Evolutionary conservation across 73 alveolate genomes (phyloP), one percentile per base, ranked within the genome.

Genomic region (Breviolum minutum): DNA sequence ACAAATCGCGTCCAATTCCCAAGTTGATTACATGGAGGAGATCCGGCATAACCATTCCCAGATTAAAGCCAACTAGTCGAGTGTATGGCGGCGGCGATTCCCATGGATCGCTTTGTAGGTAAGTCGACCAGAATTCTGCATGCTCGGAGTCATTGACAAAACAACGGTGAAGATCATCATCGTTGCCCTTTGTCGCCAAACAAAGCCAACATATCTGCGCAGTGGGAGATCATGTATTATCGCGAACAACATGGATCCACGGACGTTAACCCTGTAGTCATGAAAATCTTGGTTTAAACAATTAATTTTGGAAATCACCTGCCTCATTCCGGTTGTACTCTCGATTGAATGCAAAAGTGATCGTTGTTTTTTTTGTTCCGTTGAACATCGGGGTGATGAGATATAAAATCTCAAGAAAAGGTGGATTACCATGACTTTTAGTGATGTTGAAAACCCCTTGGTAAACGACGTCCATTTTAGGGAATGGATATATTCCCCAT

Each of bases 191-290:
- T 14, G 96, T 40, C 8, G 96, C 96, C 10, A 1, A 17, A 61
- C 96, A 89, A 19, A 48, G 66, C 96, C 96, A 89, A 62, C 96
- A 89, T 19, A 89, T 54, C 87, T 89, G 80, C 80, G 84, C 84
- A 74, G 84, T 48, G 62, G 13, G 8, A 29, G 68, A 32, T 8
- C 88, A 11, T 5, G 66, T 29, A 32, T 19, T 12, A 10, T 80
- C n/a, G 22, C 24, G 20, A 13, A 76, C 24, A 76, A 20, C 62
- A 6, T 8, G 86, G 6, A 11, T 10, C 8, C n/a, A n/a, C n/a
- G n/a, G 24, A 70, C 86, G 63, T 20, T 29, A 12, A 12, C 10
- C 63, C 86, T 29, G 20, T 27, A 26, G 7, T 76, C 13, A 8
- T n/a, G n/a, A n/a, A 76, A 76, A 76, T 8, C 8, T 5, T 27